Evolutionary conservation across 768 basidiomycete genomes (phyloP).

Genomic region (Mycena pura): DNA sequence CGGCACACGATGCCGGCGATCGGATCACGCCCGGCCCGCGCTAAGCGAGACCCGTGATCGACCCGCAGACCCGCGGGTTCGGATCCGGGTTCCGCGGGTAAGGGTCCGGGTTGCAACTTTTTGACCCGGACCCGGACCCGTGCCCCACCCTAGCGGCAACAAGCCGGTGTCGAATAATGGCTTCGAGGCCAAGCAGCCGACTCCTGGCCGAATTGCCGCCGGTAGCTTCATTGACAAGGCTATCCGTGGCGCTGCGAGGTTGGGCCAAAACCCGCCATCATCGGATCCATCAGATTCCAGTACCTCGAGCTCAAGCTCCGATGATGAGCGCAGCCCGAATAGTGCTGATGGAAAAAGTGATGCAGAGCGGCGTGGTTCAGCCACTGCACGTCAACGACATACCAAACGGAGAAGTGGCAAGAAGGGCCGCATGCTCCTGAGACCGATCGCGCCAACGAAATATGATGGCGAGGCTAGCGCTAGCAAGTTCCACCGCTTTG

Average conservation of each 20-base stretch:
- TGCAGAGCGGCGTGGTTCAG: neutral
- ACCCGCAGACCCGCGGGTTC: no score
- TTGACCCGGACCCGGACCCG: no score
- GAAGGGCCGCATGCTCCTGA: conserved; percentile 20
- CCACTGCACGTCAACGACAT: neutral
- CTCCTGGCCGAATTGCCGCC: neutral
- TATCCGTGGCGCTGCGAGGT: neutral
- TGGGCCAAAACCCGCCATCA: neutral
- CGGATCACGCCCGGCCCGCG: no score
- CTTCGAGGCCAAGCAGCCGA: neutral
- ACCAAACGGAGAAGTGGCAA: neutral
- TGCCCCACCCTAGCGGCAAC: no score
- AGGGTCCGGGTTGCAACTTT: no score
- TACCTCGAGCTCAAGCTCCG: neutral
- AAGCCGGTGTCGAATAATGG: neutral
- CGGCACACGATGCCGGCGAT: no score
- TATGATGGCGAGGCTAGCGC: conserved; percentile 36
- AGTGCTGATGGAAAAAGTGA: neutral
- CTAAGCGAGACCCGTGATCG: no score
- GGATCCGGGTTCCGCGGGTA: no score
- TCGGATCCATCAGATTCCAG: conserved; percentile 1
- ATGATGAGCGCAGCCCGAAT: neutral
- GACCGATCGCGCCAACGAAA: conserved; percentile 30
- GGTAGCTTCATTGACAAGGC: conserved; percentile 6
- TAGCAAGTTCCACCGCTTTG: conserved; percentile 32